Evolutionary conservation across 495 filamentous ascomycete genomes (phyloP), one percentile per base, ranked within the genome.

Genomic region (Aspergillus nanangensis): DNA sequence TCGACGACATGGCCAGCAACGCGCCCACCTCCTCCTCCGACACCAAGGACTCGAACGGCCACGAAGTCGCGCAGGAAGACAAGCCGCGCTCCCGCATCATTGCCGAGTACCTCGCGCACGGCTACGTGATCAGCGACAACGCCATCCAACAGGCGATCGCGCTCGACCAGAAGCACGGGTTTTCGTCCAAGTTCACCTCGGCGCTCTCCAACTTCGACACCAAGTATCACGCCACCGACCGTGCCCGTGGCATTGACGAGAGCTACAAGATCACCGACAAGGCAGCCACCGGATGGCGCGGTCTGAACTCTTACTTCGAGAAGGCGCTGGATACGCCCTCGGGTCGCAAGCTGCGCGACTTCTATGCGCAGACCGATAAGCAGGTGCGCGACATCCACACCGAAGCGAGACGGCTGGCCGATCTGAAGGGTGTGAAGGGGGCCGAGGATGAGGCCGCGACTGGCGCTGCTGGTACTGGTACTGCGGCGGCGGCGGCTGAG

Each of bases 71-170:
- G 3, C 93, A 97, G 59, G 93, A 98, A 60, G 89, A 96, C 67
- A 97, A 97, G 74, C 93, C 93, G 1, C 83, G 88, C 58, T 78
- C 84, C 15, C 90, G 94, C 56, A 95, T 98, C 57, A 52, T 96
- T 20, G 93, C 93, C 49, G 93, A 98, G 71, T 95, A 96, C 63
- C 83, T 98, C 21, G 91, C 91, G 4, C 87, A 96, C 55, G 93
- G 93, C 52, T 98, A 98, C 66, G 75, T 79, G 15, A 70, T 98
- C 53, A 87, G 86, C 42, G 93, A 98, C 63, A 73, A 71, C n/a
- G 86, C 86, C 3, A 77, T 96, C 38, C 81, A 95, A 61, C 78
- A 76, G 51, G 94, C 88, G 45, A 90, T 98, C 58, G 77, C 83
- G 4, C 78, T 97, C 27, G 93, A 98, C 70, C 75, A 88, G 56